Evolutionary conservation across 306 rosid species (phyloP), one percentile per base, ranked within the genome.

Genomic region (Sophora flavescens): DNA sequence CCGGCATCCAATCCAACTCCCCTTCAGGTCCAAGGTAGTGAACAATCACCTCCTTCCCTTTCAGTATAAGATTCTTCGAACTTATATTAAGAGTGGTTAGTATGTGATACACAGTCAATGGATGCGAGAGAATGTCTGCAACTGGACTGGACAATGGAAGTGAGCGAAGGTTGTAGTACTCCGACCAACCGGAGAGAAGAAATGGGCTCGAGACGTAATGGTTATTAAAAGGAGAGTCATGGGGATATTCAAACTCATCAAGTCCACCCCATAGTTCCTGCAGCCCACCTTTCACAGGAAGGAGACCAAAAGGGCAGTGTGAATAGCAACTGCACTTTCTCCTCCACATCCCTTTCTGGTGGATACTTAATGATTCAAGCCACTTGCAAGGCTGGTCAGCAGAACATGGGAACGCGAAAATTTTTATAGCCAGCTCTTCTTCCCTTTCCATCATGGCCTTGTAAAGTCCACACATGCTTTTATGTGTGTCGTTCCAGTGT

Each of bases 21-120:
- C 88, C 91, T 80, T 89, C 88, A 63, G 89, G 91, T 14, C 89
- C 93, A 7, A 89, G 85, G 70, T 83, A 87, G 84, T 89, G 93
- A 70, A 89, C 63, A 74, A 89, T 77, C 67, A 83, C 89, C 69
- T 87, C 91, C 72, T 87, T 87, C 44, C 93, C 88, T 76, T 89
- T 83, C 76, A 83, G 72, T 42, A 87, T 63, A 32, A 85, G 83
- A 84, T 87, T 89, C 87, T 89, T 89, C 32, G 91, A 85, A 54
- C 85, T 76, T 68, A 87, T 79, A 78, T 82, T 81, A 39, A 87
- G 87, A n/a, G 89, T 83, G 4, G 91, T 89, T 61, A 87, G 59
- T 59, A 89, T 74, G 88, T 89, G 76, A 76, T 87, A 87, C 61
- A 89, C 79, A 3, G 91, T 83, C 89, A 89, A 74, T 5, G 91